Percentiles rank a stretch among this genome's conserved stretches.
These are phyloP conservation scores for Pichia sporocuriosa DNA, from an alignment of 805 yeast genomes.

Conservation along the genomic window DNA sequence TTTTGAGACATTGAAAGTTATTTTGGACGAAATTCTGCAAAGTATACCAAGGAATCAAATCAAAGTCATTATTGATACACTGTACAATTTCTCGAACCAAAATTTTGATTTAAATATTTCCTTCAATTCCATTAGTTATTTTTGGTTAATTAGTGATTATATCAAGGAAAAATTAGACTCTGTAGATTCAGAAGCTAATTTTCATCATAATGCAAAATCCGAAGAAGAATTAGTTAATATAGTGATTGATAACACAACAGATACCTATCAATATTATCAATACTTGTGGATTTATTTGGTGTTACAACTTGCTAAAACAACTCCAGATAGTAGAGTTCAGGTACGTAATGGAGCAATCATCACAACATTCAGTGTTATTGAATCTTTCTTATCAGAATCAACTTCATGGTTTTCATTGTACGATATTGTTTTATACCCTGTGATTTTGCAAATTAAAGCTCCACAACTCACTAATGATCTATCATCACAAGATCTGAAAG, in stretches of 20 bases:
- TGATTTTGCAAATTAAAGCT: slow-evolving; percentile 29
- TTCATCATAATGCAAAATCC: slow-evolving; percentile 14
- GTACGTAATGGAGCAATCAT: slow-evolving; percentile 88
- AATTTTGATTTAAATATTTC: slow-evolving; percentile 74
- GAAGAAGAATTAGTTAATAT: slow-evolving; percentile 17
- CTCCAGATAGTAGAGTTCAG: slow-evolving; percentile 62
- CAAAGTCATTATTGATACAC: slow-evolving; percentile 59
- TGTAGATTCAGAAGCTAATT: neutral
- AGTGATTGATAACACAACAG: slow-evolving; percentile 10
- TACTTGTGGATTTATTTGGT: slow-evolving; percentile 62
- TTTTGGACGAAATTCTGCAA: slow-evolving; percentile 78
- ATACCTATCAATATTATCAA: slow-evolving; percentile 26
- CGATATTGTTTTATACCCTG: slow-evolving; percentile 49
- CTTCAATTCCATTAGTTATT: slow-evolving; percentile 84
- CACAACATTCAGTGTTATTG: slow-evolving; percentile 77
- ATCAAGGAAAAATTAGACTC: slow-evolving; percentile 35
- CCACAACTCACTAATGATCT: slow-evolving; percentile 10
- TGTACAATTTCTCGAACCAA: slow-evolving; percentile 68
- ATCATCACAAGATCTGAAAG: slow-evolving; percentile 17
- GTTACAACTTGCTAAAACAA: slow-evolving; percentile 52
- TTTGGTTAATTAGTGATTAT: slow-evolving; percentile 87
- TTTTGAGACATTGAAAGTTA: slow-evolving; percentile 75
- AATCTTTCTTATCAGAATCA: slow-evolving; percentile 55
- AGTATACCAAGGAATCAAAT: slow-evolving; percentile 63
- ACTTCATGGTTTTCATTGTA: slow-evolving; percentile 68